Base-by-base conservation (phyloP, 768 basidiomycete genomes). In the Boletus sp. region DNA sequence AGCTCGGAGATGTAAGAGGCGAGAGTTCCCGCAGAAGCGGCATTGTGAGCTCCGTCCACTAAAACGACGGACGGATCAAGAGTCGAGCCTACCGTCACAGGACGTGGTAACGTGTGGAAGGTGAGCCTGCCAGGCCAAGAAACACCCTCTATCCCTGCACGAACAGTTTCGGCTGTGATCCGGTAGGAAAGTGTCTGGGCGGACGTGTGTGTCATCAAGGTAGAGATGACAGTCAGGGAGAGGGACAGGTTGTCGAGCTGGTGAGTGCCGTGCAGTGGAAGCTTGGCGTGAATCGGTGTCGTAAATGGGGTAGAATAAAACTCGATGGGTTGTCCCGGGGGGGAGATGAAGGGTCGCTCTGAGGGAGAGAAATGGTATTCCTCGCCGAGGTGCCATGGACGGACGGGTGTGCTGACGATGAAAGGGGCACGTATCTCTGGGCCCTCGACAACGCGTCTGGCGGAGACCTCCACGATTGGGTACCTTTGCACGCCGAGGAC, bases 1-100 rank as follows among this genome's bases (percentile, higher is more conserved):
- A 72, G 76, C 43, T 72, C 70, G 51, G 67, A 64, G 29, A 75
- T 72, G 67, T 92, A 98, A 2, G 75, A 66, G 8, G 84, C 79
- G 11, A 98, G 81, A 0, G 81, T 81, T 29, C 69, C 59, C 0
- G 93, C 80, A 0, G 93, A 93, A 7, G 90, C 85, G 7, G 84
- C 73, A 66, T 98, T 99, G 69, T 98, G 97, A 1, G 97, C 96
- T 4, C 97, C 97, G 64, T 99, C 97, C 5, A 87, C 88, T 11
- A 98, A 79, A 13, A 95, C 60, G 21, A 69, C 71, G 8, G 79
- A 58, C 41, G 64, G 53, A 47, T 59, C 53, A 40, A 38, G 23
- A 37, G 50, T 47, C 40, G 48, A 62, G 9, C 54, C 62, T 27
- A 32, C 42, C 6, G 50, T 64, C 42, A 59, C 50, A 38, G 62